Evolutionary conservation across 257 asterid genomes (phyloP), one percentile per base, ranked within the genome.

Genomic region (Lavandula angustifolia): DNA sequence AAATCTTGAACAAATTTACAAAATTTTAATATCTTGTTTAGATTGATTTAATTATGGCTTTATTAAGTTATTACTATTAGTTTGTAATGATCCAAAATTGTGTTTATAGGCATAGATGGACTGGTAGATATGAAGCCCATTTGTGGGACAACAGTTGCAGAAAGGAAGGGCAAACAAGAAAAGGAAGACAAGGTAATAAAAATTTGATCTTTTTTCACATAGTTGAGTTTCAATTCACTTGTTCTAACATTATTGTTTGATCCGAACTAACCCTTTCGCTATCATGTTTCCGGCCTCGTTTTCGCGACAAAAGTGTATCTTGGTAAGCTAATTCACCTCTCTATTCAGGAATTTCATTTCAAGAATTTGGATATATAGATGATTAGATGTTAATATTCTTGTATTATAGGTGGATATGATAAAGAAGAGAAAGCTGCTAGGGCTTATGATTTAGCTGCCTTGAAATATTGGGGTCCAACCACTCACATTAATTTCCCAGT

Each of bases 361-460:
- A 54, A 38, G 18, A 37, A 61, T 48, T 31, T 60, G 42, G 5
- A 6, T 35, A 29, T 17, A 12, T 17, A 7, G 6, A 11, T 4
- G 0, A n/a, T n/a, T n/a, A n/a, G 27, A 17, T 58, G 64, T 9
- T 38, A 0, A 10, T 54, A 14, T n/a, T 32, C 18, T 29, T 64
- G 61, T 66, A 50, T 64, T 10, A 9, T 17, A 90, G 97, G 97
- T 40, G 97, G 97, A 27, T 90, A 90, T 80, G 97, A 90, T 53
- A 82, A 82, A 62, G 97, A 90, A 72, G 97, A 90, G 43, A 90
- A 84, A 67, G 97, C 97, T 63, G 97, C 97, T 7, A 70, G 86
- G 50, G 96, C 97, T 61, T 90, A 90, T 75, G 95, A 87, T 82
- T 78, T 90, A 68, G 97, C 97, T 64, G 97, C 97, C 42, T 72